Percentiles rank a stretch among this genome's conserved stretches.
Evolutionary conservation across 176 grass and related monocot species (phyloP).

Genomic region (Zoysia japonica): DNA sequence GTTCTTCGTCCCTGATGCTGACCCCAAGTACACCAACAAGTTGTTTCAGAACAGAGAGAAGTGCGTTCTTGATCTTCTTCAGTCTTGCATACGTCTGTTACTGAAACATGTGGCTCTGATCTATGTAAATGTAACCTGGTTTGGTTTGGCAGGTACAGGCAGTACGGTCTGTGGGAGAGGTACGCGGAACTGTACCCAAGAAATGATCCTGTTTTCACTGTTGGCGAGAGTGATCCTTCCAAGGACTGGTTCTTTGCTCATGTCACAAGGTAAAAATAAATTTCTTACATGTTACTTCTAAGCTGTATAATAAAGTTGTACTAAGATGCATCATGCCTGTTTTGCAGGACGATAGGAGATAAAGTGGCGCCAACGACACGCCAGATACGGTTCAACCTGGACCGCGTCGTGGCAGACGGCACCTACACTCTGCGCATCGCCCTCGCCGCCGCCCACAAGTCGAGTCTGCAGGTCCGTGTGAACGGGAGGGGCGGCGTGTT

Average conservation of each 20-base stretch:
- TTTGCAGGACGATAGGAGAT: constrained; percentile 37
- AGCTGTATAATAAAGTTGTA: too few relatives aligned
- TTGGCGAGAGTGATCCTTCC: constrained; percentile 56
- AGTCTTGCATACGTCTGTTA: too few relatives aligned
- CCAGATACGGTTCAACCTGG: constrained; percentile 46
- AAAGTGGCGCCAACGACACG: constrained; percentile 37
- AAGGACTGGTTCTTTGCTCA: constrained; percentile 94
- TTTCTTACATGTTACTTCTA: too few relatives aligned
- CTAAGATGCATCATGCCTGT: background rate
- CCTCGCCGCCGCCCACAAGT: constrained; percentile 45
- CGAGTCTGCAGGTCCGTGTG: background rate
- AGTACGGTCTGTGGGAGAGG: constrained; percentile 86
- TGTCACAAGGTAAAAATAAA: constrained; percentile 49
- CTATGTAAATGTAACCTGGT: background rate
- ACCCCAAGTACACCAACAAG: constrained; percentile 45
- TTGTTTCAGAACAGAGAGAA: constrained; percentile 48
- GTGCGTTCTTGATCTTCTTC: constrained; percentile 13
- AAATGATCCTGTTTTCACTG: constrained; percentile 52
- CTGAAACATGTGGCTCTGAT: too few relatives aligned
- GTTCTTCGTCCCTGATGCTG: constrained; percentile 48
- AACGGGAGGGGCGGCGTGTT: too few relatives aligned
- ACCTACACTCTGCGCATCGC: constrained; percentile 52
- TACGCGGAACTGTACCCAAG: constrained; percentile 63
- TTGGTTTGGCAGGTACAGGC: constrained; percentile 48
- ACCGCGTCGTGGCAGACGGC: background rate